Evolutionary conservation across 148 eudicot species (phyloP).

Genomic region (Polygonum maritimum): DNA sequence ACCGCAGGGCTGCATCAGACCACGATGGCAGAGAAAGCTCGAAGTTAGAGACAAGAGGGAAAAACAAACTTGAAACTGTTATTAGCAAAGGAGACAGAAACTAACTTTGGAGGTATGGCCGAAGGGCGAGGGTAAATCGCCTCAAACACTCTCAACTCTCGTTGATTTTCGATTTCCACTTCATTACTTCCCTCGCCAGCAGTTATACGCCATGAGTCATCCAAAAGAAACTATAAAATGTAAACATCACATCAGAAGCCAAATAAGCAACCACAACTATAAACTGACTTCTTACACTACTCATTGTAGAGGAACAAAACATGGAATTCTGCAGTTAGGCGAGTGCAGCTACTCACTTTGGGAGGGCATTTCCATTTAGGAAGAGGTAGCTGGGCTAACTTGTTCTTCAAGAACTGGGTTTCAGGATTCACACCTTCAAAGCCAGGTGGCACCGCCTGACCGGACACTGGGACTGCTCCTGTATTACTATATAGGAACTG

Average conservation of each 20-base stretch:
- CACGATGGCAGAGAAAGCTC: background rate
- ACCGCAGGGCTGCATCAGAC: slow-evolving; percentile 45
- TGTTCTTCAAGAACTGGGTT: slow-evolving; percentile 31
- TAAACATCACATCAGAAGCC: slow-evolving; percentile 2
- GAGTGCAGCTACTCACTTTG: slow-evolving; percentile 33
- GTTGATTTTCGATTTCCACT: slow-evolving; percentile 38
- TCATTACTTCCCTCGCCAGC: slow-evolving; percentile 74
- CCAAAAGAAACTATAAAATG: slow-evolving; percentile 44
- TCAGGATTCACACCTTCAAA: slow-evolving; percentile 62
- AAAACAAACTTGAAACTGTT: background rate
- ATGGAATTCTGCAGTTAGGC: background rate
- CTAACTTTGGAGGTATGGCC: slow-evolving; percentile 69
- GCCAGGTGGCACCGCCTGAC: slow-evolving; percentile 73
- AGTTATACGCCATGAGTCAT: slow-evolving; percentile 59
- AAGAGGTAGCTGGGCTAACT: slow-evolving; percentile 49
- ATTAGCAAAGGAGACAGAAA: background rate
- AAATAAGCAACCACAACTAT: background rate
- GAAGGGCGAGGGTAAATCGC: slow-evolving; percentile 78
- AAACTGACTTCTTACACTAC: too few species aligned
- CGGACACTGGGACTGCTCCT: slow-evolving; percentile 28
- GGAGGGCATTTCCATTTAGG: slow-evolving; percentile 64
- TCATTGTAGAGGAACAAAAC: background rate
- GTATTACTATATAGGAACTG: slow-evolving; percentile 19
- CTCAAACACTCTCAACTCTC: slow-evolving; percentile 70
- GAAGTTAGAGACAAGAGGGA: background rate